Evolutionary conservation across 192 early-diverging fungal species (phyloP), one percentile per base, ranked within the genome.

Genomic region (Coemansia guatemalensis): DNA sequence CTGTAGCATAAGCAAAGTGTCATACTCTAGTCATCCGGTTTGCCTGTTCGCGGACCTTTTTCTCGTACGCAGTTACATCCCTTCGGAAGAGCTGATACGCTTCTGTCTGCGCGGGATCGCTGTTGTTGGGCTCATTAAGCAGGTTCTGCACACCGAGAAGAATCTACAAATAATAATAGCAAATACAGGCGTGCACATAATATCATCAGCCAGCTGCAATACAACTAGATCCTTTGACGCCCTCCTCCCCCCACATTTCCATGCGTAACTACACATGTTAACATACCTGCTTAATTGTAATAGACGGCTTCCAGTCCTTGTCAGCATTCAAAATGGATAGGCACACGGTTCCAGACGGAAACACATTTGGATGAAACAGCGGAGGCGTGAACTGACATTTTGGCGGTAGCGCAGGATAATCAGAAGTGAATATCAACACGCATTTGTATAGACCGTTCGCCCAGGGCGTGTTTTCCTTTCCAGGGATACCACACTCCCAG

Each of bases 271-370:
- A 8, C 53, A 68, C 62, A 63, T 12, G 24, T 14, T 25, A 61
- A 51, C 72, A 2, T 67, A 76, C 74, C 69, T 99, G 95, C 60
- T 99, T 99, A 56, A 99, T 82, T 5, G 93, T 97, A 60, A 99
- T 95, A 20, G 92, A 89, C 24, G 93, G 93, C 71, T 94, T 94
- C 93, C 93, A 95, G 32, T 82, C 96, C 62, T 98, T 89, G 18
- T 97, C 95, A 50, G 93, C 95, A 63, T 97, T 95, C 55, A 99
- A 74, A 65, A 99, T 99, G 1, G 94, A 96, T 48, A 99, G 80
- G 60, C 97, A 99, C 21, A 99, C 94, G 3, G 95, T 97, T 59
- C 97, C 97, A 3, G 93, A 95, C 20, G 97, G 97, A 65, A 96
- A 99, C 22, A 99, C 88, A 67, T 99, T 99, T 3, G 95, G 95